phyloP scores from a whole-genome alignment of 257 asterid species.

The Solanum chilense region DNA sequence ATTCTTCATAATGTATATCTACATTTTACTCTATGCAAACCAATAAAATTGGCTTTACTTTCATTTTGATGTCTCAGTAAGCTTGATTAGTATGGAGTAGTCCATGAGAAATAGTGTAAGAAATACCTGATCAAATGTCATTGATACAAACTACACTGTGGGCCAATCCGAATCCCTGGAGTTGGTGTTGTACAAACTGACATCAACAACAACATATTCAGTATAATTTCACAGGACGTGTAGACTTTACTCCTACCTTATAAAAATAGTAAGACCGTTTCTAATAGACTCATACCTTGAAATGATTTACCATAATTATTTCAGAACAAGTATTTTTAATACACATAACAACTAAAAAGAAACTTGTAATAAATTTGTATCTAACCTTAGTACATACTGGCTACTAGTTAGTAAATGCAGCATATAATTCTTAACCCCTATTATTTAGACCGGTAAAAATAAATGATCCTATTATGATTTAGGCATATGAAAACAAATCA shows the following conservation, averaged over 20 bases:
- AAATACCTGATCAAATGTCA: background rate
- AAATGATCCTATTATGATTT: no score
- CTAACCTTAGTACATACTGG: no score
- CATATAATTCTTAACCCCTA: background rate
- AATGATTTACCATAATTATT: background rate
- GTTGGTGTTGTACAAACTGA: background rate
- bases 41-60: background rate
- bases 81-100: background rate
- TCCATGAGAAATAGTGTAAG: background rate
- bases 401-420: background rate
- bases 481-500: no score
- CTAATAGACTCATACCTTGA: background rate
- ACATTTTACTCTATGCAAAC: background rate
- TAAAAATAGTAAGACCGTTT: fast-evolving
- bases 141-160: background rate
- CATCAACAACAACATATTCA: no score
- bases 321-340: no score
- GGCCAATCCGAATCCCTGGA: background rate
- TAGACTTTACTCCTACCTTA: background rate
- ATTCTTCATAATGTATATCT: background rate
- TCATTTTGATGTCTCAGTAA: background rate
- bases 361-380: background rate
- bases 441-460: no score
- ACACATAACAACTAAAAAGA: no score
- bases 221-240: no score